Conservation (phyloP, 2,329 filamentous ascomycete genomes). For the Neurospora crassa region DNA sequence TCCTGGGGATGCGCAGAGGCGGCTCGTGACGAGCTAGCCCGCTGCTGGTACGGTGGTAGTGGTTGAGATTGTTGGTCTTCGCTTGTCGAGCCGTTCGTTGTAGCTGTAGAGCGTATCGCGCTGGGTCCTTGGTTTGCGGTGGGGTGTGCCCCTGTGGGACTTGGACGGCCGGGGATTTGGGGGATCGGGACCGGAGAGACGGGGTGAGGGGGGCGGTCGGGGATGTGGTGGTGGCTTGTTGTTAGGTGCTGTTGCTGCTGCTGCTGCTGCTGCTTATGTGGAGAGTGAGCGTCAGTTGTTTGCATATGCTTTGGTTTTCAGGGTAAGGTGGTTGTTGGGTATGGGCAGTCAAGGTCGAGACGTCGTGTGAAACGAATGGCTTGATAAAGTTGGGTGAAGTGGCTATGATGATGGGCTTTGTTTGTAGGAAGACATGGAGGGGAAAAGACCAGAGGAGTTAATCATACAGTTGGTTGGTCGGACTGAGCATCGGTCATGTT, state of each 20-base stretch:
- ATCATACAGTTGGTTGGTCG: conserved; percentile 3
- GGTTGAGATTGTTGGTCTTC: conserved; percentile 13
- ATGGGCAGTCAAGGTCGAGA: not conserved
- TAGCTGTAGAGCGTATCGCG: not conserved
- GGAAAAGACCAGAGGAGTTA: not conserved
- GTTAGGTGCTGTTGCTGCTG: conserved; percentile 4
- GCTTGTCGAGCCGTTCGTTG: not conserved
- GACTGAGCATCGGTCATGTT: conserved; percentile 11
- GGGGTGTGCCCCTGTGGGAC: conserved; percentile 17
- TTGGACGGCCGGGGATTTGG: conserved; percentile 2
- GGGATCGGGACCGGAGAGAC: conserved; percentile 1
- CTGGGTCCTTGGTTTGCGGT: not conserved
- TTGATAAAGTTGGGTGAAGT: too few relatives aligned
- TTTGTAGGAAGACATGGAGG: not conserved
- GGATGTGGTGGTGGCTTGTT: conserved; percentile 29
- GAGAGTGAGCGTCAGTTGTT: conserved; percentile 5
- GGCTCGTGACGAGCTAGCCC: conserved; percentile 34
- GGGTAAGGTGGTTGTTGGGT: not conserved
- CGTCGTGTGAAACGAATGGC: not conserved
- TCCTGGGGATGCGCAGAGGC: conserved; percentile 48
- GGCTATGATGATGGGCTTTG: not conserved
- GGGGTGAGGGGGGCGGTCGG: conserved; percentile 26
- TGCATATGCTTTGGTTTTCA: conserved; percentile 2
- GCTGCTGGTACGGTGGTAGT: conserved; percentile 3
- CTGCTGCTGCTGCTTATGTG: conserved; percentile 4